Evolutionary conservation across 176 grass and related monocot genomes (phyloP).

Genomic region (Rhipidocladum racemiflorum): DNA sequence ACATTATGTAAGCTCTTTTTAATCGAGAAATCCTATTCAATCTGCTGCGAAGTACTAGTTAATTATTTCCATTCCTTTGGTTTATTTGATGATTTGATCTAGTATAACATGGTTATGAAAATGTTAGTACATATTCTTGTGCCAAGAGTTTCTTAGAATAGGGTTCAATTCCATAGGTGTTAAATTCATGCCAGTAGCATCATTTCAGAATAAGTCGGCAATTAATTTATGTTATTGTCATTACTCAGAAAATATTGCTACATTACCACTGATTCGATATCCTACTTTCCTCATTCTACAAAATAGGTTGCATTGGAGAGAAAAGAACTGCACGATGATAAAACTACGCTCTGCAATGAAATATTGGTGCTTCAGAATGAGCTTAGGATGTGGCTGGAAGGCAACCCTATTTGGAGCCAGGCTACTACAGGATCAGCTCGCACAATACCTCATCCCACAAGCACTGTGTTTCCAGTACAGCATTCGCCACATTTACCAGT

Average conservation of each 20-base stretch:
- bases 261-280: not conserved
- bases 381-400: slow-evolving; percentile 41
- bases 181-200: slow-evolving; percentile 1
- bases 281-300: slow-evolving; percentile 10
- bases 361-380: slow-evolving; percentile 54
- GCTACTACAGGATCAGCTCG: slow-evolving; percentile 25
- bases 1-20: slow-evolving; percentile 65
- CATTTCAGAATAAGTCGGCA: not conserved
- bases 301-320: slow-evolving; percentile 71
- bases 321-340: slow-evolving; percentile 78
- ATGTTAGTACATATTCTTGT: not conserved
- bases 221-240: not conserved
- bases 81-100: not conserved
- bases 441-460: slow-evolving; percentile 10
- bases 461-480: slow-evolving; percentile 40
- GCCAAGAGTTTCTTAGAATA: not conserved
- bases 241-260: not conserved
- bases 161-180: not conserved
- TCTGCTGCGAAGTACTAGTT: not conserved
- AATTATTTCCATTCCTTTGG: not conserved
- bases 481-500: slow-evolving; percentile 28
- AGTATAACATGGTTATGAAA: not conserved
- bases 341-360: slow-evolving; percentile 45
- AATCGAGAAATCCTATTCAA: not conserved
- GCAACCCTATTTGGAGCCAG: slow-evolving; percentile 37